Evolutionary conservation across 23 red algal species (phyloP), one percentile per base, ranked within the genome.

Genomic region (Chondrus crispus): DNA sequence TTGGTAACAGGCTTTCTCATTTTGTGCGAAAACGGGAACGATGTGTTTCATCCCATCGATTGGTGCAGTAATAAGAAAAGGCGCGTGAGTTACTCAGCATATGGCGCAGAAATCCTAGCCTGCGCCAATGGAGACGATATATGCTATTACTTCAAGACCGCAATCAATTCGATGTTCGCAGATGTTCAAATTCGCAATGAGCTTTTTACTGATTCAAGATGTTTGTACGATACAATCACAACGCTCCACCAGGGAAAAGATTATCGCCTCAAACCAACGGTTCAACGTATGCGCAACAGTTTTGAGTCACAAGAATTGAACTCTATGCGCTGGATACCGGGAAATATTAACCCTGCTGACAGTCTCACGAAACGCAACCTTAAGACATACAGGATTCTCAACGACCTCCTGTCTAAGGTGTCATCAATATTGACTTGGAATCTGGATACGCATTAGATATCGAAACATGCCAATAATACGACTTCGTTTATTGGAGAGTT

Each of bases 351-450:
- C 68, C 1, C 68, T 4, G 29, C 83, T 35, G 60, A 87, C 22
- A 44, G 62, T 22, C 4, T 87, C 4, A 72, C 83, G 18, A 87
- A 87, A 62, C 14, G 83, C n/a, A 87, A 87, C n/a, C 60, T 20
- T 14, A 73, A 74, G n/a, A 72, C 11, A 32, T 87, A 30, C 19
- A 12, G 10, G 28, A 58, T 84, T 6, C 22, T 29, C 2, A 84
- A 84, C 13, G 10, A 57, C 22, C 16, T 84, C 13, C 18, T 60
- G 24, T 57, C 55, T 13, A 35, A 29, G 80, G 51, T 12, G 14
- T 33, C 30, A 26, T 62, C 11, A n/a, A 54, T 37, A 84, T 84
- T 35, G 52, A 42, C 51, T 4, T 64, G 16, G n/a, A 62, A 39
- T 84, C 76, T 35, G 80, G 80, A 26, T 84, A 62, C 63, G n/a